Conservation (phyloP, 2,329 filamentous ascomycete genomes). For the Myrmaecium sp. region DNA sequence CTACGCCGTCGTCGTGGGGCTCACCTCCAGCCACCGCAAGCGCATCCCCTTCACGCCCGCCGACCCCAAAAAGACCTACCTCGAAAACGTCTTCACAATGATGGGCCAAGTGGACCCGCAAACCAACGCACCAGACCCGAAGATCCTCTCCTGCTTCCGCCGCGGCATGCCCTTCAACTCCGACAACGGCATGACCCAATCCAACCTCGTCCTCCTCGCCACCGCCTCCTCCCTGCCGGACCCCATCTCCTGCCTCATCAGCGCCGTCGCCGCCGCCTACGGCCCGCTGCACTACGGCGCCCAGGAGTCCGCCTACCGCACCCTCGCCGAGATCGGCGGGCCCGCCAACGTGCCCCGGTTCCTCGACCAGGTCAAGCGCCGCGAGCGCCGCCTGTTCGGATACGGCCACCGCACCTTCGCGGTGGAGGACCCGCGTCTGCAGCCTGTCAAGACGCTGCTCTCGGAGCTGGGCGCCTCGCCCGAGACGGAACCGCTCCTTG, state of each 20-base stretch:
- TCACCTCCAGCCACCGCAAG: slow-evolving; percentile 36
- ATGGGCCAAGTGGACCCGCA: slow-evolving; percentile 33
- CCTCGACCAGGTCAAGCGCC: slow-evolving; percentile 32
- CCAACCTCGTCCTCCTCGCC: slow-evolving; percentile 38
- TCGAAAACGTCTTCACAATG: slow-evolving; percentile 39
- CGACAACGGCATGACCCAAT: slow-evolving; percentile 43
- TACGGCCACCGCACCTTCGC: slow-evolving; percentile 40
- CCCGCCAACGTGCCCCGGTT: slow-evolving; percentile 34
- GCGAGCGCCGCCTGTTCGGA: slow-evolving; percentile 36
- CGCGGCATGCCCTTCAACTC: slow-evolving; percentile 39
- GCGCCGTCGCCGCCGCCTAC: slow-evolving; percentile 36
- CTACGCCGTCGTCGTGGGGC: slow-evolving; percentile 33
- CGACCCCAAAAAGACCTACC: slow-evolving; percentile 24
- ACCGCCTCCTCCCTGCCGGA: slow-evolving; percentile 40
- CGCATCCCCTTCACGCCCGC: slow-evolving; percentile 35
- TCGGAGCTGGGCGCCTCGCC: slow-evolving; percentile 18
- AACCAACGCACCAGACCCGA: slow-evolving; percentile 32
- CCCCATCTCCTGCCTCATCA: slow-evolving; percentile 34
- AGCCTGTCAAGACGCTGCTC: slow-evolving; percentile 31
- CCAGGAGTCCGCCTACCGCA: slow-evolving; percentile 38
- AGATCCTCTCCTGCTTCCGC: slow-evolving; percentile 34
- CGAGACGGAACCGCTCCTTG: slow-evolving; percentile 16
- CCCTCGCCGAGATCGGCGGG: slow-evolving; percentile 34
- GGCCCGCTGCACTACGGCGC: slow-evolving; percentile 44
- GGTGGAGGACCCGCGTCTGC: slow-evolving; percentile 36